Evolutionary conservation across 2,329 filamentous ascomycete genomes (phyloP).

Genomic region (Stagonosporopsis rhizophila): DNA sequence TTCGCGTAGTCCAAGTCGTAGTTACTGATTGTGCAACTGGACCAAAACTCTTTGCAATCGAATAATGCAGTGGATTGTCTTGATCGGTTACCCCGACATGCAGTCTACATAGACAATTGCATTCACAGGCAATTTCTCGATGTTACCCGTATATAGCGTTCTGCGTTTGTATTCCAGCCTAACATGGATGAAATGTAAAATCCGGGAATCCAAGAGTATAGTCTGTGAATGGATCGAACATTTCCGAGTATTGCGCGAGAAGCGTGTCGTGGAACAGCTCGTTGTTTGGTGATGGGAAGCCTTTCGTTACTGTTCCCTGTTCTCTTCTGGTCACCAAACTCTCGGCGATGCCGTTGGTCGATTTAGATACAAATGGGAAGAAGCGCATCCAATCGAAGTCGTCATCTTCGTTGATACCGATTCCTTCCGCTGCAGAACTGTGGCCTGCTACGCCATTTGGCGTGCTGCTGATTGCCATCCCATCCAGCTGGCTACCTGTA

Average conservation of each 20-base stretch:
- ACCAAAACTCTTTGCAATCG: too few relatives aligned
- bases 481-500: background rate
- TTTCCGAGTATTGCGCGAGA: conserved; percentile 31
- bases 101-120: background rate
- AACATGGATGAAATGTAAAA: conserved; percentile 6
- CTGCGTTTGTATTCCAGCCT: background rate
- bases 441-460: background rate
- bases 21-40: background rate
- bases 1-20: background rate
- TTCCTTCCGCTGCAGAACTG: background rate
- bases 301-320: conserved; percentile 27
- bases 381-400: conserved; percentile 35
- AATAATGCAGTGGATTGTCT: background rate
- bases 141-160: background rate
- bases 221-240: conserved; percentile 32
- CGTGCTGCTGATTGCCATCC: background rate
- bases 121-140: background rate
- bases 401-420: conserved; percentile 8
- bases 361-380: conserved; percentile 31
- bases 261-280: conserved; percentile 30
- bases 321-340: conserved; percentile 25
- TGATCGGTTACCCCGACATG: background rate
- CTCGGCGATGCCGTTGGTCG: conserved; percentile 29
- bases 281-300: conserved; percentile 33
- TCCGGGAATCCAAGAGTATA: conserved; percentile 16